Conservation (phyloP, 768 basidiomycete species). For the Cytidiella melzeri region DNA sequence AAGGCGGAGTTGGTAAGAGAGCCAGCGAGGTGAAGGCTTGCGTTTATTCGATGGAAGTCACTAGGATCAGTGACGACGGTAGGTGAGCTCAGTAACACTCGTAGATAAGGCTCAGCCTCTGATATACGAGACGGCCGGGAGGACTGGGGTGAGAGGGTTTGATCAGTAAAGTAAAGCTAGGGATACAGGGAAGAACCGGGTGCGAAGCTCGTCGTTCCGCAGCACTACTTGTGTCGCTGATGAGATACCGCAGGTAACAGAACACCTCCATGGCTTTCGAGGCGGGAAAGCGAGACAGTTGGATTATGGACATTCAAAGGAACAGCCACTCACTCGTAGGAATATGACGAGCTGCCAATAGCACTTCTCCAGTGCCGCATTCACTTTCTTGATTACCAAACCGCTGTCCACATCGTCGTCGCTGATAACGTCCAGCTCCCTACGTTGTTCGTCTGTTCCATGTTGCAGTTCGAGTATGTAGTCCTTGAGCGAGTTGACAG, state of each 20-base stretch:
- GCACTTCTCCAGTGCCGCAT: constrained; percentile 17
- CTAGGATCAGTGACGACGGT: constrained; percentile 9
- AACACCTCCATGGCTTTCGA: too few relatives aligned
- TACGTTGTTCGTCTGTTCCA: constrained; percentile 15
- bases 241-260: too few relatives aligned
- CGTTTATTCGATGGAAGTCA: constrained; percentile 7
- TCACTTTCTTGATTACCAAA: constrained; percentile 13
- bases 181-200: not conserved
- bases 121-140: constrained; percentile 14
- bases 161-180: not conserved
- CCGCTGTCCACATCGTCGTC: constrained; percentile 13
- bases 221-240: too few relatives aligned
- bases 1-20: constrained; percentile 11
- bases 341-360: constrained; percentile 22
- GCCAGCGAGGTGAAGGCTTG: constrained; percentile 17
- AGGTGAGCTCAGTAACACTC: constrained; percentile 14
- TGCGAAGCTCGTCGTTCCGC: too few relatives aligned
- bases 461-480: constrained; percentile 18
- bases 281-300: constrained; percentile 3
- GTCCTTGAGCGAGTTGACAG: constrained; percentile 15
- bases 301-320: not conserved
- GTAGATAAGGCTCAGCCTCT: constrained; percentile 16
- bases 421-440: constrained; percentile 16
- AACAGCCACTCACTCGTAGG: constrained; percentile 13
- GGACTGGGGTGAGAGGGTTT: constrained; percentile 11